Percentiles rank a stretch among this genome's conserved stretches.
These are phyloP conservation scores for Backusella liffmaniae DNA, from an alignment of 192 early-diverging fungal genomes.

Conservation along the genomic window DNA sequence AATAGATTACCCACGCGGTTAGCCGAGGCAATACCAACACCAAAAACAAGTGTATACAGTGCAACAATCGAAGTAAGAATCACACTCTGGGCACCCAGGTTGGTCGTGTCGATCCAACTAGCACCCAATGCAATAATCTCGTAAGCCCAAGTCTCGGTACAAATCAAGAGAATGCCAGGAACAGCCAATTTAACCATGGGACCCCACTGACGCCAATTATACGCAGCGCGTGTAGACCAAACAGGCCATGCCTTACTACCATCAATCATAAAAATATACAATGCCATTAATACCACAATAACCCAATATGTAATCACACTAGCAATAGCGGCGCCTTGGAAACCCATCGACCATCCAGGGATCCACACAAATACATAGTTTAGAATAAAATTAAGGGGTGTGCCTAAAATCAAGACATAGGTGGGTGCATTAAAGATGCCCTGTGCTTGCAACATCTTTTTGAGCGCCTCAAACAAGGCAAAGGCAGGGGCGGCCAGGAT, in stretches of 20 bases:
- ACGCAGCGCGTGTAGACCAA: constrained; percentile 55
- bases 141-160: constrained; percentile 63
- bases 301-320: constrained; percentile 64
- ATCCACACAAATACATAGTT: constrained; percentile 71
- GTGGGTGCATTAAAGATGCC: constrained; percentile 69
- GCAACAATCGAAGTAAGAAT: constrained; percentile 52
- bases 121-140: constrained; percentile 71
- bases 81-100: constrained; percentile 59
- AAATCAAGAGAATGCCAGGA: constrained; percentile 77
- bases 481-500: constrained; percentile 71
- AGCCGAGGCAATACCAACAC: constrained; percentile 53
- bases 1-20: constrained; percentile 58
- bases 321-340: constrained; percentile 69
- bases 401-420: constrained; percentile 56
- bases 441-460: constrained; percentile 87
- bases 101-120: constrained; percentile 56
- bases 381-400: constrained; percentile 61
- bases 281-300: constrained; percentile 48
- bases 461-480: constrained; percentile 80
- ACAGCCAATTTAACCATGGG: constrained; percentile 63
- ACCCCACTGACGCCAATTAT: constrained; percentile 37
- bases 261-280: constrained; percentile 55
- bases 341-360: constrained; percentile 49
- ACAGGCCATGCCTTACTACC: constrained; percentile 69
- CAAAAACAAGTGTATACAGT: constrained; percentile 53